Evolutionary conservation across 1,284 basidiomycete genomes (phyloP).

Genomic region (Macrocybe sp.): DNA sequence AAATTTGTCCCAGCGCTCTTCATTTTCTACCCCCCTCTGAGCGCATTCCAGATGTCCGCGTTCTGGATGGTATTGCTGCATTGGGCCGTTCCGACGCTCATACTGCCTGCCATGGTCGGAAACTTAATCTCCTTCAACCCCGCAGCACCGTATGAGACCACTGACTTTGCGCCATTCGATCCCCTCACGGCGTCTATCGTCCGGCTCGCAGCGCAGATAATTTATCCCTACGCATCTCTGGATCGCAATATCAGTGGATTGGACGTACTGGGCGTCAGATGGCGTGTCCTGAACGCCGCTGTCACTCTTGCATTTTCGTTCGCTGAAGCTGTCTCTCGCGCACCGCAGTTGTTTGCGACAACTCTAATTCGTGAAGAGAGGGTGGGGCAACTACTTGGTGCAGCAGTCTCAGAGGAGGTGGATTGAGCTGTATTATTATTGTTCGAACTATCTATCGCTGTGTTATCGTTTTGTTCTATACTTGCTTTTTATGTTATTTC

Average conservation of each 20-base stretch:
- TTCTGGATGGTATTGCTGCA: conserved; percentile 49
- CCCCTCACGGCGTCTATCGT: conserved; percentile 55
- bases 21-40: conserved; percentile 41
- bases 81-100: conserved; percentile 53
- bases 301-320: conserved; percentile 57
- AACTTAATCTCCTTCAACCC: conserved; percentile 57
- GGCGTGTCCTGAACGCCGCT: conserved; percentile 47
- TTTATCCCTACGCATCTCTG: conserved; percentile 39
- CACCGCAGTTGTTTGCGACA: conserved; percentile 33
- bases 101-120: conserved; percentile 50
- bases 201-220: conserved; percentile 51
- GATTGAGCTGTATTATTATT: no score
- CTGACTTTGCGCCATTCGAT: conserved; percentile 37
- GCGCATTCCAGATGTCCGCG: conserved; percentile 34
- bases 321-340: conserved; percentile 47
- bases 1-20: conserved; percentile 19
- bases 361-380: conserved; percentile 11
- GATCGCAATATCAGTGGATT: conserved; percentile 24
- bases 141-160: not conserved
- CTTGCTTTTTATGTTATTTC: no score
- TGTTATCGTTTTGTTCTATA: no score
- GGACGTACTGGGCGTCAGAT: conserved; percentile 47
- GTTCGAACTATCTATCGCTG: no score
- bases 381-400: no score
- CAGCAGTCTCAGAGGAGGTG: no score